These are phyloP conservation scores for Mortierella sp. DNA, from an alignment of 371 early-diverging fungal genomes.

Conservation along the genomic window DNA sequence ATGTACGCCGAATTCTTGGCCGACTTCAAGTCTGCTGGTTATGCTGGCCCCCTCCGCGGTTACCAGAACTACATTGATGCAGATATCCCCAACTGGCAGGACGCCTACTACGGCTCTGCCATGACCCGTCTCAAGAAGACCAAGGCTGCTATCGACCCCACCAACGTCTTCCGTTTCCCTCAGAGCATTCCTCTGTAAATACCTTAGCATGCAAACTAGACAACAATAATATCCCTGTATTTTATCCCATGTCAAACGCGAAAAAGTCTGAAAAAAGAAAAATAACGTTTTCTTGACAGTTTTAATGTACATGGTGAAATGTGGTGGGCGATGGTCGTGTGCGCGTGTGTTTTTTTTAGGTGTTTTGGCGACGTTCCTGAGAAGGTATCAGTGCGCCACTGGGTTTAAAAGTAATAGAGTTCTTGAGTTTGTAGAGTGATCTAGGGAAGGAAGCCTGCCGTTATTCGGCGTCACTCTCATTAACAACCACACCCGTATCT, in stretches of 20 bases:
- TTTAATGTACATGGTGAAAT: conserved; percentile 9
- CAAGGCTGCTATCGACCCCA: conserved; percentile 54
- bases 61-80: conserved; percentile 59
- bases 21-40: conserved; percentile 32
- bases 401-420: not conserved
- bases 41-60: conserved; percentile 30
- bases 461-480: not conserved
- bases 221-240: not conserved
- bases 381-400: not conserved
- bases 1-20: conserved; percentile 43
- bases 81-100: conserved; percentile 47
- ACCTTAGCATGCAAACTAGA: not conserved
- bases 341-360: not conserved
- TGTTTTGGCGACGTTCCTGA: not conserved
- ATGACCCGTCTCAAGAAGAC: conserved; percentile 41
- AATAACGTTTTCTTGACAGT: not conserved
- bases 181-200: conserved; percentile 57
- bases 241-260: not conserved
- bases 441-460: not conserved
- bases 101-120: conserved; percentile 58
- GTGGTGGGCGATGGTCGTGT: not conserved
- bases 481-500: not conserved
- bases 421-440: not conserved
- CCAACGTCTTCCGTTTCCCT: conserved; percentile 58
- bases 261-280: not conserved